Evolutionary conservation across 345 rosid species (phyloP).

Genomic region (Cardamine resedifolia): DNA sequence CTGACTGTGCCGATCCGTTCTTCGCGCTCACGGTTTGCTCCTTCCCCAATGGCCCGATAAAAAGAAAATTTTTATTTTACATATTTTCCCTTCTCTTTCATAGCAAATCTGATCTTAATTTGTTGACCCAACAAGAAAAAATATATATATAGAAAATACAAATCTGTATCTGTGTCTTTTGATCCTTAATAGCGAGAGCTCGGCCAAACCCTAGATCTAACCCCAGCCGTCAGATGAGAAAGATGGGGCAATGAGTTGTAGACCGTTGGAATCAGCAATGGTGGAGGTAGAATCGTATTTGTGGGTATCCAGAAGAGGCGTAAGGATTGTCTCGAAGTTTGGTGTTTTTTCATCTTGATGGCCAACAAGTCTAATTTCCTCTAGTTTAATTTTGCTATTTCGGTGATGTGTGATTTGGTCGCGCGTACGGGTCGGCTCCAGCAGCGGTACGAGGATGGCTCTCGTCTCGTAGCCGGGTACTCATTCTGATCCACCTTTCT

Average conservation of each 20-base stretch:
- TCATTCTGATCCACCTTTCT: not conserved
- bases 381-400: conserved; percentile 1
- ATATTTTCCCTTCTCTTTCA: not conserved
- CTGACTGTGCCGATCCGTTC: conserved; percentile 50
- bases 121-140: not conserved
- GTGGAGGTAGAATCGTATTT: conserved; percentile 38
- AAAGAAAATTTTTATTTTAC: not conserved
- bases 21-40: conserved; percentile 30
- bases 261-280: conserved; percentile 41
- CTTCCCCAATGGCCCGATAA: conserved; percentile 20
- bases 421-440: conserved; percentile 99
- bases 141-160: not conserved
- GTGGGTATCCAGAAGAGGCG: conserved; percentile 36
- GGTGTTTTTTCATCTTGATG: conserved; percentile 24
- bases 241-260: conserved; percentile 26
- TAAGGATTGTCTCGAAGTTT: conserved; percentile 29
- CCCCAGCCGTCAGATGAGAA: conserved; percentile 44
- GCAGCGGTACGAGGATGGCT: conserved; percentile 87
- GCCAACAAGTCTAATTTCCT: conserved; percentile 26
- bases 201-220: conserved; percentile 35
- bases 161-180: not conserved
- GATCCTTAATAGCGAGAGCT: conserved; percentile 15
- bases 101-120: conserved; percentile 3
- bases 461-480: conserved; percentile 97
- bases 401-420: conserved; percentile 80